Evolutionary conservation across 768 basidiomycete species (phyloP), one percentile per base, ranked within the genome.

Genomic region (Naganishia vaughanmartiniae): DNA sequence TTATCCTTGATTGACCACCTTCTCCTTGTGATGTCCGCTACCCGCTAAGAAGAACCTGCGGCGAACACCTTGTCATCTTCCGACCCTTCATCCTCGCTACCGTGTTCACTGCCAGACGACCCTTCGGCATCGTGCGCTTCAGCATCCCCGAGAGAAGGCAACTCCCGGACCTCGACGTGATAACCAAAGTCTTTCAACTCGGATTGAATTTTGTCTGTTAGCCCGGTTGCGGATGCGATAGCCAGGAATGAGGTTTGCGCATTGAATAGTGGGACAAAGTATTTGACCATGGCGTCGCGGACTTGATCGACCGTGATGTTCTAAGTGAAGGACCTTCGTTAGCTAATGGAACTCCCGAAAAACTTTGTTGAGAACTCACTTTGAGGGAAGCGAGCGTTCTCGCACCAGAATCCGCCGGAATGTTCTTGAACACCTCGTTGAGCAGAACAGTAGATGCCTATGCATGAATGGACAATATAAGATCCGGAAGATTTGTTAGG

Each of bases 401-500:
- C 30, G 90, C 84, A 74, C 90, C 89, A 76, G 90, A 84, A 71
- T 88, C 86, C 76, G 89, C 88, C 6, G 89, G 83, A 12, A 97
- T 86, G 36, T 88, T 90, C 77, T 90, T 91, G n/a, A 99, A 84
- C 0, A 89, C 90, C 83, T 96, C 92, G 81, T 98, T 94, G 34
- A 85, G 84, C 82, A 96, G 97, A 0, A 93, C 95, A 30, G 86
- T 85, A 46, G 86, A 79, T 0, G 93, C 92, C 92, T 93, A 75
- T 4, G 33, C 57, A 17, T 39, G 42, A 45, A 14, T 9, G 15
- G 15, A 19, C 24, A 56, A 51, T 45, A 42, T 31, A 6, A 45
- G 34, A 26, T 66, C n/a, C 24, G 36, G 33, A 30, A 11, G 6
- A 51, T 11, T 36, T 31, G 5, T 1, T 19, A 26, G 5, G 51